phyloP scores from a whole-genome alignment of 2,329 filamentous ascomycete species.

The Elsinoe perseae region DNA sequence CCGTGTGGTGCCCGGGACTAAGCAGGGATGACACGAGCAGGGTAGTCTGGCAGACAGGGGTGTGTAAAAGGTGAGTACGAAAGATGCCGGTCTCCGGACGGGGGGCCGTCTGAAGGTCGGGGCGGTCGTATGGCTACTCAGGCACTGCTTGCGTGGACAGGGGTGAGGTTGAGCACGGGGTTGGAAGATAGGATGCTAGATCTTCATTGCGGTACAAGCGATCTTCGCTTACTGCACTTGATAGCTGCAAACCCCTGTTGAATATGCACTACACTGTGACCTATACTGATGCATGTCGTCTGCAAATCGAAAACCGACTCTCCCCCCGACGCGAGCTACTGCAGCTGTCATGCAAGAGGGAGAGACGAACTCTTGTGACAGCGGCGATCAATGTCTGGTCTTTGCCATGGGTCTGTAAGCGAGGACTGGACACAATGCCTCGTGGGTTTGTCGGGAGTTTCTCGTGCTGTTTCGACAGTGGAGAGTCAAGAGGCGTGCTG shows the following conservation, averaged over 20 bases:
- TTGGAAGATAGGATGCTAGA: neutral
- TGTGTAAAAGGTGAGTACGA: neutral
- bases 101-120: neutral
- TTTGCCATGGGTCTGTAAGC: constrained; percentile 9
- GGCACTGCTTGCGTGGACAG: neutral
- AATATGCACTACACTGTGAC: neutral
- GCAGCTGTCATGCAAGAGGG: constrained; percentile 9
- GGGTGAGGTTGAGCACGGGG: neutral
- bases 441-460: neutral
- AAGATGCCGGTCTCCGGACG: neutral
- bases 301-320: neutral
- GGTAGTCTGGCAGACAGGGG: neutral
- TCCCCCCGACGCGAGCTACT: neutral
- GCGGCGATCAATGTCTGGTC: constrained; percentile 12
- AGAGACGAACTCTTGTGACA: constrained; percentile 10
- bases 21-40: neutral
- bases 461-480: neutral
- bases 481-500: constrained; percentile 2
- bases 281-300: neutral
- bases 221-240: neutral
- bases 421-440: neutral
- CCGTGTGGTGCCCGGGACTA: neutral
- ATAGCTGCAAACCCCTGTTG: neutral
- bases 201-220: neutral
- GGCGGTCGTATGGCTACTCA: neutral